Conservation (phyloP, 768 basidiomycete species). For the Pulveroboletus ravenelii region DNA sequence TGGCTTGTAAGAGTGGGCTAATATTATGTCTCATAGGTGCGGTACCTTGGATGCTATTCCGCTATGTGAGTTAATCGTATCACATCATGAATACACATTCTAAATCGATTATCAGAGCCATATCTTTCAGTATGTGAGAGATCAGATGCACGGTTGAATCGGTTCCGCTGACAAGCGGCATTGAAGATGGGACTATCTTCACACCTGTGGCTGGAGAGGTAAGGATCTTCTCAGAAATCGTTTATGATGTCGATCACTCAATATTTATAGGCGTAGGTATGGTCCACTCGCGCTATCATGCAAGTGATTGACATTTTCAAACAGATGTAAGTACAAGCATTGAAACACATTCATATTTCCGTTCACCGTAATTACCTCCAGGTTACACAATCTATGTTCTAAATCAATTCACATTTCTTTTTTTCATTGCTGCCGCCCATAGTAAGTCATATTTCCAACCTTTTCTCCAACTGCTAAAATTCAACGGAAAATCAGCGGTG, state of each 20-base stretch:
- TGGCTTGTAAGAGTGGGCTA: neutral
- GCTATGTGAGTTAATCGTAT: slow-evolving; percentile 4
- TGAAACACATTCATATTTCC: neutral
- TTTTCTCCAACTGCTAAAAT: neutral
- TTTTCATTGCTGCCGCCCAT: slow-evolving; percentile 5
- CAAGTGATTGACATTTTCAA: neutral
- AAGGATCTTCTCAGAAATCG: neutral
- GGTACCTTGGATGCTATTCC: slow-evolving; percentile 9
- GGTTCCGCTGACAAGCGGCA: neutral
- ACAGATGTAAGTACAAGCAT: slow-evolving; percentile 2
- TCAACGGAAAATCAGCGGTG: neutral
- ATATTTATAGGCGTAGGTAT: neutral
- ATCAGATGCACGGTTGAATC: neutral
- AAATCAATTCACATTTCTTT: neutral
- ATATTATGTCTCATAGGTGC: neutral
- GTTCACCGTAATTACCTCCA: neutral
- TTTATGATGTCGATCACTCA: neutral
- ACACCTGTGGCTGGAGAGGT: neutral
- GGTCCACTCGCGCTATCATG: neutral
- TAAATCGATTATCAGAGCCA: neutral
- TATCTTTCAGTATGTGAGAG: neutral
- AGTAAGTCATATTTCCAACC: neutral
- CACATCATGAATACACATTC: no score
- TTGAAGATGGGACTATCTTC: neutral
- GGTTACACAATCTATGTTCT: neutral